Evolutionary conservation across 1,284 basidiomycete species (phyloP).

Genomic region (Sanghuangporus weigelae): DNA sequence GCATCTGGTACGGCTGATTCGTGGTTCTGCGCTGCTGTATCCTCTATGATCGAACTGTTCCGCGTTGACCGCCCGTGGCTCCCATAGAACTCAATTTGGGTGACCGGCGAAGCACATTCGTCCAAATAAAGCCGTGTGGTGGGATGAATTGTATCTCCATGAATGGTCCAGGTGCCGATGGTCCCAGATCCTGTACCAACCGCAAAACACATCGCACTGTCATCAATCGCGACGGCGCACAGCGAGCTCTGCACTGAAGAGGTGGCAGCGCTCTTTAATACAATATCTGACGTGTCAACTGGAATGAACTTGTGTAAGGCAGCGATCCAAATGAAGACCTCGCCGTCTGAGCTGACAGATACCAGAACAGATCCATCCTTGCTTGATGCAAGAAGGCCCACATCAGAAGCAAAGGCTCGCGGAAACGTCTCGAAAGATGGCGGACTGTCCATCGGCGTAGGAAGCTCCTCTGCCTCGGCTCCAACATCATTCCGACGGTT

Average conservation of each 20-base stretch:
- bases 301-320: constrained; percentile 37
- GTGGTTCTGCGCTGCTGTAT: not conserved
- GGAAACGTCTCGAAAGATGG: constrained; percentile 68
- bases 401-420: constrained; percentile 72
- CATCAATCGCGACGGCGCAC: constrained; percentile 56
- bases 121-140: constrained; percentile 44
- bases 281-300: constrained; percentile 48
- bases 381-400: constrained; percentile 75
- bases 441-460: constrained; percentile 37
- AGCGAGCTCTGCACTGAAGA: constrained; percentile 43
- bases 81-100: constrained; percentile 1
- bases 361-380: constrained; percentile 58
- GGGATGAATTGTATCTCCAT: constrained; percentile 33
- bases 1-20: constrained; percentile 27
- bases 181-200: constrained; percentile 60
- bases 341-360: constrained; percentile 75
- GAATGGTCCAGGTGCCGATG: constrained; percentile 52
- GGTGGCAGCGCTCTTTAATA: constrained; percentile 43
- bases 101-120: constrained; percentile 40
- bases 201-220: constrained; percentile 50
- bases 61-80: not conserved
- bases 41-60: not conserved
- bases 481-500: constrained; percentile 67
- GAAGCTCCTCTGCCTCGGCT: constrained; percentile 28
- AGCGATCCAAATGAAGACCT: constrained; percentile 62